A percentile compares a stretch with the other conserved stretches of the same genome.
These are phyloP conservation scores for Calendula officinalis DNA, from an alignment of 129 eudicot species.

Conservation along the genomic window DNA sequence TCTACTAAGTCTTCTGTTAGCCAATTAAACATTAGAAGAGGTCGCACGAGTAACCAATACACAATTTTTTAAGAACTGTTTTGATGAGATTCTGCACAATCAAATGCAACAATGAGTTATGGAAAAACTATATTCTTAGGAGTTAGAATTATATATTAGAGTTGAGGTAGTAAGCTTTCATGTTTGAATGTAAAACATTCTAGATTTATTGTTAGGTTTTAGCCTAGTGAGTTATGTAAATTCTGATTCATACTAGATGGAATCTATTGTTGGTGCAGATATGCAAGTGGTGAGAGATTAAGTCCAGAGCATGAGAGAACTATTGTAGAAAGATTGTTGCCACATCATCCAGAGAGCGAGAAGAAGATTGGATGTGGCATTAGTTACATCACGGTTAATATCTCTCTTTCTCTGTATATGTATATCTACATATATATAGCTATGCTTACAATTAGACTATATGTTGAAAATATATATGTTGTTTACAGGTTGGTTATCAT, in stretches of 20 bases:
- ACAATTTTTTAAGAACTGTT: no score
- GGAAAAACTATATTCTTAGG: background rate
- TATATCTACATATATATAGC: background rate
- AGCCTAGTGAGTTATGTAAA: no score
- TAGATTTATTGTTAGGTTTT: no score
- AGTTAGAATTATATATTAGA: background rate
- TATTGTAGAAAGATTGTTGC: constrained; percentile 75
- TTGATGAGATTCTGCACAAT: background rate
- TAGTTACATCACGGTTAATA: constrained; percentile 76
- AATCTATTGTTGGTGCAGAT: constrained; percentile 45
- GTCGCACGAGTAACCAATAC: no score
- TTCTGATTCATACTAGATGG: constrained; percentile 12
- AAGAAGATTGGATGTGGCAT: constrained; percentile 93
- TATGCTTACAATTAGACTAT: no score
- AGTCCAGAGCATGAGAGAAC: constrained; percentile 79
- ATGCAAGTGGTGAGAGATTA: constrained; percentile 75
- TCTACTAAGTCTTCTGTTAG: no score
- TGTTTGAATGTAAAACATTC: no score
- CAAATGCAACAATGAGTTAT: background rate
- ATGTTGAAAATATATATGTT: background rate
- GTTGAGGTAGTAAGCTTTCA: no score
- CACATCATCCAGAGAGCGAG: constrained; percentile 81
- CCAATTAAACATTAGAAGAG: no score
- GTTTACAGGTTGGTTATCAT: constrained; percentile 81
- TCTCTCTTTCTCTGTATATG: constrained; percentile 25